Base-by-base conservation (phyloP, 164 flowering plant species). In the Nelumbo lutea region DNA sequence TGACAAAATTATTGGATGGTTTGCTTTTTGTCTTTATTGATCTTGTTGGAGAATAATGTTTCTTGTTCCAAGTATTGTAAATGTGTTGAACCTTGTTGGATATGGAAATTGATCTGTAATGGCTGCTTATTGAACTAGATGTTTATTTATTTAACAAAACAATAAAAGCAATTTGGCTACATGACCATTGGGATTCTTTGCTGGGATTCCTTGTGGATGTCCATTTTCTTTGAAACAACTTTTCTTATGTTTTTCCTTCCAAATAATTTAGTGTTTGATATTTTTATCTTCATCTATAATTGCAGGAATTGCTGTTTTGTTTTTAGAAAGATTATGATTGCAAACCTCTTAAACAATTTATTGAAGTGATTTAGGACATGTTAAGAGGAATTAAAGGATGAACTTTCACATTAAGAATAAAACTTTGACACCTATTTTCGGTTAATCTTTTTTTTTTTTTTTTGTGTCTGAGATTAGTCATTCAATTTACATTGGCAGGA, bases 401-500 rank as follows among this genome's bases (percentile, higher is more conserved):
- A 9, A 5, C n/a, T 1, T 53, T 53, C 3, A 53, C 57, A 53
- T 52, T 42, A 38, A 3, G 5, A 38, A 44, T 5, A 57, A 9
- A 67, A 13, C 53, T 53, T 56, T 44, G 43, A 43, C 48, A 65
- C 42, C 14, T 39, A 1, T 60, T 51, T n/a, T 27, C 52, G 67
- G 3, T 71, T 9, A 44, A 59, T 9, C 42, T n/a, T 11, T 51
- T 27, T 27, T 27, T 27, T 27, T 0, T 27, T 27, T 27, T 27
- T 27, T 27, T 27, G 27, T 61, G 6, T 41, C 61, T 71, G 59
- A 71, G 41, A 41, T 73, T 62, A 60, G 61, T 58, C 58, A 11
- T 11, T 53, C n/a, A 15, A 2, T 76, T 72, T 79, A 8, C 56
- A 47, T 81, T 80, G 52, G 69, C 88, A 90, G 96, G 96, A 87